These are phyloP conservation scores for Sporodiniella umbellata DNA, from an alignment of 371 early-diverging fungal genomes.

Conservation along the genomic window DNA sequence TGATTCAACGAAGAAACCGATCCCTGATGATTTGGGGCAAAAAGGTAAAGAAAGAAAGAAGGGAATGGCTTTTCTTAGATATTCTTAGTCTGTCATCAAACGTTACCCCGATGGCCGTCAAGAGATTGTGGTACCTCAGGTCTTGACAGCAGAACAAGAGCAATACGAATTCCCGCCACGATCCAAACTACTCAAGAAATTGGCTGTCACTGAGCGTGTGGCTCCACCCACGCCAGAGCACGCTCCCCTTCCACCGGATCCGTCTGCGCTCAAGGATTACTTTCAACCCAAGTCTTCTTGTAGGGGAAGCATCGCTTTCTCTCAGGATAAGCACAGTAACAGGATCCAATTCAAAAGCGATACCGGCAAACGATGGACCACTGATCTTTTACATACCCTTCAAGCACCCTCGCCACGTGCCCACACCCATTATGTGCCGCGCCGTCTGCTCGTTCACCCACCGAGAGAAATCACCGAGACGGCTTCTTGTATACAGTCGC, in stretches of 20 bases:
- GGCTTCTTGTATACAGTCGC: conserved; percentile 10
- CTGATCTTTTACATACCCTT: conserved; percentile 11
- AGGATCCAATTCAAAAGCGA: conserved; percentile 35
- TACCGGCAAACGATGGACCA: conserved; percentile 38
- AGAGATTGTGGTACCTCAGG: conserved; percentile 46
- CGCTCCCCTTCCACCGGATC: not conserved
- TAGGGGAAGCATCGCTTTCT: too few species aligned
- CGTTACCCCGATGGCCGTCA: conserved; percentile 35
- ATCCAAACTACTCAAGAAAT: conserved; percentile 36
- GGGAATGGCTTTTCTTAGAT: too few species aligned
- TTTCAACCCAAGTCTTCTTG: conserved; percentile 12
- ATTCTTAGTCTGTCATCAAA: too few species aligned
- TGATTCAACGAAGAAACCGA: conserved; percentile 30
- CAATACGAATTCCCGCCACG: conserved; percentile 48
- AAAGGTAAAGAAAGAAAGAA: conserved; percentile 18
- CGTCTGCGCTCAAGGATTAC: too few species aligned
- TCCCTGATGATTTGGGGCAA: conserved; percentile 37
- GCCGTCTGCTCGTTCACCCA: conserved; percentile 12
- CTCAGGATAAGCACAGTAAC: conserved; percentile 5
- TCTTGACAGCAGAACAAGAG: conserved; percentile 43
- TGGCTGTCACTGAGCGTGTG: conserved; percentile 21
- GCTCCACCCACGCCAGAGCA: too few species aligned
- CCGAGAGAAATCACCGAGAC: conserved; percentile 1
- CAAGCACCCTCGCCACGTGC: conserved; percentile 26
- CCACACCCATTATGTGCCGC: conserved; percentile 30